A percentile compares a stretch with the other conserved stretches of the same genome.
These are phyloP conservation scores for Melastoma malabathricum DNA, from an alignment of 345 rosid genomes.

Conservation along the genomic window DNA sequence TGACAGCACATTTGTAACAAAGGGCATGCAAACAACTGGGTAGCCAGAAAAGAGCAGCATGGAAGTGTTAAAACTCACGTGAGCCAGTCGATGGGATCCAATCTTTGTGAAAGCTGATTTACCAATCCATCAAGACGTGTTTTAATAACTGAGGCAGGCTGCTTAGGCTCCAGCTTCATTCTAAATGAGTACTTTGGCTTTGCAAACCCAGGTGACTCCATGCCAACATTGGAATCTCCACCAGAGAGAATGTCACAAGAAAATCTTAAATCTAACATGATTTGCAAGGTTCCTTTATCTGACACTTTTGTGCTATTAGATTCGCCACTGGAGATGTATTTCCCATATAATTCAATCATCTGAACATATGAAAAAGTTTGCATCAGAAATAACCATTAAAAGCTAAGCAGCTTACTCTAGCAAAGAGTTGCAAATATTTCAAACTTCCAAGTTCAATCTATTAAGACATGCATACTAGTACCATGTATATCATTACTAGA, in stretches of 20 bases:
- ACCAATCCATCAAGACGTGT: conserved; percentile 50
- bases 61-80: conserved; percentile 43
- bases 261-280: conserved; percentile 83
- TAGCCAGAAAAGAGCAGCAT: no score
- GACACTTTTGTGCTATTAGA: conserved; percentile 53
- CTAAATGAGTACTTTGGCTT: conserved; percentile 45
- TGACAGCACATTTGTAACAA: background rate
- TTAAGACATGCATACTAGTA: no score
- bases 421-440: no score
- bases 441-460: no score
- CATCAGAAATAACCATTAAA: background rate
- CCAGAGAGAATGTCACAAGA: conserved; percentile 76
- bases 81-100: conserved; percentile 98
- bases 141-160: conserved; percentile 31
- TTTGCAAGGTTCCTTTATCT: conserved; percentile 87
- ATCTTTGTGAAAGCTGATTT: conserved; percentile 44
- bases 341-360: conserved; percentile 61
- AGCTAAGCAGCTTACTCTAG: no score
- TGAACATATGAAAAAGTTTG: conserved; percentile 6
- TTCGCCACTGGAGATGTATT: conserved; percentile 58
- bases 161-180: conserved; percentile 52
- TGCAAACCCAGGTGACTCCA: conserved; percentile 38
- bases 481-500: no score
- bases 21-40: background rate
- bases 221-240: conserved; percentile 33